Base-by-base conservation (phyloP, 108 stramenopile genomes). In the Stephanodiscus minutulus region DNA sequence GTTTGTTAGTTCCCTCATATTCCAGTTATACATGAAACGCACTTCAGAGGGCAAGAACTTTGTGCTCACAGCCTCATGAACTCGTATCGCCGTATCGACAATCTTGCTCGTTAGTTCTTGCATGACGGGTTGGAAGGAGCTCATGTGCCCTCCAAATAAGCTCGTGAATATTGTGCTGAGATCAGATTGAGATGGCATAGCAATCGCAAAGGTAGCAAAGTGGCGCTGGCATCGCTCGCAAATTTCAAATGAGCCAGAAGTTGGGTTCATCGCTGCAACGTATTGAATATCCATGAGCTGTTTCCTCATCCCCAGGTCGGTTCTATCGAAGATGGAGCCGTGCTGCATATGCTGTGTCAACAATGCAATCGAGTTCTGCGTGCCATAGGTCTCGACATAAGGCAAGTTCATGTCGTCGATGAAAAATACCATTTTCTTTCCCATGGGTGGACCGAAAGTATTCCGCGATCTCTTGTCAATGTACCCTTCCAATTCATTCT, bases 11-110 rank as follows among this genome's bases (percentile, higher is more conserved):
- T 96, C 96, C 46, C 96, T 90, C 90, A 96, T 91, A 81, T 94
- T 95, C 94, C 94, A 96, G 73, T 94, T 95, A 79, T 96, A 96
- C 69, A 92, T 92, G 76, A 95, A 95, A 64, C 88, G 87, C 20
- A 88, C 72, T 20, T 94, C 92, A 17, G 90, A 88, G 20, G 96
- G 96, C 2, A 96, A 67, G 82, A 96, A 95, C 61, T 88, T 91
- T 20, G 85, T 41, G 48, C 74, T 70, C 15, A 96, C 88, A 27
- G 70, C 69, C n/a, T 87, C 76, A 57, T 94, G 88, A n/a, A 96
- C 67, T 17, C 72, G 78, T 55, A 96, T 92, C 15, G 93, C 83
- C 22, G 91, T 85, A 13, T 91, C 83, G 28, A 93, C 92, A 22
- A 96, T 73, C 22, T 83, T 81, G 24, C 67, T 65, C 15, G 74